These are phyloP conservation scores for Aspergillus tamarii DNA, from an alignment of 2,329 filamentous ascomycete genomes.

Conservation along the genomic window DNA sequence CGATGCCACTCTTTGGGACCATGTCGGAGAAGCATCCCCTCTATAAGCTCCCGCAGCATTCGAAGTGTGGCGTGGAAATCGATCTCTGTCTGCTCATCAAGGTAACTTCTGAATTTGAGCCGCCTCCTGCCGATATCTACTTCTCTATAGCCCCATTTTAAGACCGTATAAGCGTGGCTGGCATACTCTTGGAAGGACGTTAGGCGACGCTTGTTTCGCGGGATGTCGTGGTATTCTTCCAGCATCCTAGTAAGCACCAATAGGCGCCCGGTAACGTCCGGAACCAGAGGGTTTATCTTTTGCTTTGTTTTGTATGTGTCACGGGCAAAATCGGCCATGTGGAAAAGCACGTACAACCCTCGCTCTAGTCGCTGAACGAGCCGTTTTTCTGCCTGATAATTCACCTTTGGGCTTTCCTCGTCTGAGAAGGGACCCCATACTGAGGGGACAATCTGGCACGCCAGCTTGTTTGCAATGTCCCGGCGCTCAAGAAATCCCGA, in stretches of 20 bases:
- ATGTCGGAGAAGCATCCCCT: constrained; percentile 34
- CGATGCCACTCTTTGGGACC: constrained; percentile 31
- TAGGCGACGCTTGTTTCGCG: constrained; percentile 14
- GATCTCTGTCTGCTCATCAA: constrained; percentile 29
- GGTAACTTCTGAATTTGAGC: constrained; percentile 26
- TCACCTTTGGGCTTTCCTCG: constrained; percentile 27
- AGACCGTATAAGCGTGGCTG: constrained; percentile 27
- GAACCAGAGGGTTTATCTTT: constrained; percentile 14
- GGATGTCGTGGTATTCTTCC: constrained; percentile 26
- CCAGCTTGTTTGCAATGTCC: constrained; percentile 24
- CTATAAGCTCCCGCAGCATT: constrained; percentile 34
- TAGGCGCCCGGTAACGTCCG: constrained; percentile 21
- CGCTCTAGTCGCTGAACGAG: constrained; percentile 30
- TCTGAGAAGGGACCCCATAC: constrained; percentile 33
- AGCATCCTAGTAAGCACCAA: constrained; percentile 21
- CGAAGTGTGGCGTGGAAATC: constrained; percentile 33
- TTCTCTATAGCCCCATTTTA: constrained; percentile 28
- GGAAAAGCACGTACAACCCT: constrained; percentile 33
- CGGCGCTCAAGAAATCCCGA: constrained; percentile 28
- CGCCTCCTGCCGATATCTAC: constrained; percentile 30
- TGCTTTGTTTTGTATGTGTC: constrained; percentile 20
- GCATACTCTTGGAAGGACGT: constrained; percentile 25
- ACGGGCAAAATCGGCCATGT: constrained; percentile 32
- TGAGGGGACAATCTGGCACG: constrained; percentile 29
- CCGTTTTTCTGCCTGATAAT: constrained; percentile 29